phyloP scores from a whole-genome alignment of 768 basidiomycete species.

The Cytidiella melzeri region DNA sequence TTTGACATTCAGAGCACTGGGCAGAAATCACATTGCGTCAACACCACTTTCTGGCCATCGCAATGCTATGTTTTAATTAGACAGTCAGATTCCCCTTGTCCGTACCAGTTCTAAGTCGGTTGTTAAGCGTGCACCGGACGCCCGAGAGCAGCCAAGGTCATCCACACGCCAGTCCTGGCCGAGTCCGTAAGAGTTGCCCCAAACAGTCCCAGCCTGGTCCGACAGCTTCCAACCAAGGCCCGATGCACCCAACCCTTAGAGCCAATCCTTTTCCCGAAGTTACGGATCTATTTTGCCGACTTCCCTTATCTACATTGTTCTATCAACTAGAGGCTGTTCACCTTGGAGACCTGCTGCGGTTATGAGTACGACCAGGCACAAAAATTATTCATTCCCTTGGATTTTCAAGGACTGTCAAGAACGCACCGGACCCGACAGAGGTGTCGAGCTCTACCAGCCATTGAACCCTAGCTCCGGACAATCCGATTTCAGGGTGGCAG shows the following conservation, averaged over 20 bases:
- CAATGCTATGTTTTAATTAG: constrained; percentile 83
- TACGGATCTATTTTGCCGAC: constrained; percentile 78
- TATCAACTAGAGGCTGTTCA: constrained; percentile 78
- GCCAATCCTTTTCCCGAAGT: constrained; percentile 76
- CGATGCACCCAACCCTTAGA: constrained; percentile 76
- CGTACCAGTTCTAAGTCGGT: constrained; percentile 71
- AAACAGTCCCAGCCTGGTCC: constrained; percentile 66
- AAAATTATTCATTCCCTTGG: constrained; percentile 68
- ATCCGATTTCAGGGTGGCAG: constrained; percentile 69
- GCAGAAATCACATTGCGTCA: constrained; percentile 80
- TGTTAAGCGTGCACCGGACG: constrained; percentile 60
- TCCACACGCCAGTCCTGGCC: constrained; percentile 36
- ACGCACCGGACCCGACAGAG: constrained; percentile 68
- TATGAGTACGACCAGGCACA: constrained; percentile 71
- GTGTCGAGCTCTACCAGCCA: constrained; percentile 67
- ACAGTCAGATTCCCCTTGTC: constrained; percentile 81
- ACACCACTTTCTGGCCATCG: constrained; percentile 70
- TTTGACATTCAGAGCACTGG: constrained; percentile 80
- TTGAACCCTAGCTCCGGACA: constrained; percentile 69
- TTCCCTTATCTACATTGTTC: constrained; percentile 79
- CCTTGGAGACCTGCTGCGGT: constrained; percentile 78
- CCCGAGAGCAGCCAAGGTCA: constrained; percentile 50
- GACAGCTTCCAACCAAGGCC: constrained; percentile 69
- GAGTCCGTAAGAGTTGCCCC: constrained; percentile 47
- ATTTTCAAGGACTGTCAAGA: constrained; percentile 78